Evolutionary conservation across 495 filamentous ascomycete genomes (phyloP), one percentile per base, ranked within the genome.

Genomic region (Opeltia flavorubescens): DNA sequence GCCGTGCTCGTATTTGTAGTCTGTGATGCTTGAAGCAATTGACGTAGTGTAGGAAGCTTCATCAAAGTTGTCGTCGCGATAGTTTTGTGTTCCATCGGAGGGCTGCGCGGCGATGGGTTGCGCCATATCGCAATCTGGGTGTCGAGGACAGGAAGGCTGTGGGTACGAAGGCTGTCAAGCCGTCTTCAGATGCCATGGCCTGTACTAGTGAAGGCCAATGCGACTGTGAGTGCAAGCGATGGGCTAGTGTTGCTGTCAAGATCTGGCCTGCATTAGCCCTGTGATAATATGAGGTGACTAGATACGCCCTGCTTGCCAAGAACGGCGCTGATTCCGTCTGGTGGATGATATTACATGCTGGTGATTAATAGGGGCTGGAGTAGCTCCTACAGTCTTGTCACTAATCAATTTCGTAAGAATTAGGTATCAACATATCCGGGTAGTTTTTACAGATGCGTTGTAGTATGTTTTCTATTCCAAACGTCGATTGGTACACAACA

Each of bases 1-100:
- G 9, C 45, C 45, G 28, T 48, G 45, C 23, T 48, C 45, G 6
- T 48, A 39, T 20, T 48, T 39, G 45, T 48, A 48, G 45, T 31
- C 45, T 2, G 35, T 38, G 20, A 48, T 39, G 25, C 45, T 48
- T 8, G 45, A 48, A 4, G 33, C 39, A n/a, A 35, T 31, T 34
- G 43, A 54, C 25, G 29, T 27, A 12, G 18, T 42, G 20, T n/a
- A 56, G 9, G 43, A 46, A 17, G 31, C 24, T 35, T 41, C 29
- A 44, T 40, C 15, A 13, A 28, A 11, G 11, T 27, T 5, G 38
- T 41, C 38, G 4, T 41, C 38, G n/a, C n/a, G n/a, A n/a, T n/a
- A n/a, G 13, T 41, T 21, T 2, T 15, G 12, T 12, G 13, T 25
- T 12, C 38, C 21, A 8, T 3, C 1, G 20, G 7, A 17, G 5